Evolutionary conservation across 192 early-diverging fungal genomes (phyloP), one percentile per base, ranked within the genome.

Genomic region (Gaertneriomyces sp.): DNA sequence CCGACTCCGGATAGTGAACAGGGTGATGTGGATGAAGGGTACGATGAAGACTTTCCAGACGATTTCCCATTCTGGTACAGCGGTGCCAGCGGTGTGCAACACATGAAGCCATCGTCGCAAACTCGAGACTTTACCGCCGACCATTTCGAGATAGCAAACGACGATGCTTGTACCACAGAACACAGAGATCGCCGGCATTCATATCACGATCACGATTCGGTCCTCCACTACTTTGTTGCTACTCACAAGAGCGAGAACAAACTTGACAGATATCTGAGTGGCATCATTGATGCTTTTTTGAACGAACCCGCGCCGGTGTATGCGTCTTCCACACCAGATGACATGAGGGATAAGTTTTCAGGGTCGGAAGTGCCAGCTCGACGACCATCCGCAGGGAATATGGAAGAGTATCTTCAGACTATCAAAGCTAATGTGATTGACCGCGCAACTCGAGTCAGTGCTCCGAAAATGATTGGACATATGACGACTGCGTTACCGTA

Each of bases 401-500:
- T 17, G 33, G 64, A 79, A 53, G 69, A 80, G 42, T 84, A 84
- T 55, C 61, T 84, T 9, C 20, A 64, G 10, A 56, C 57, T n/a
- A 61, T 84, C 45, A 84, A 84, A 68, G 42, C 54, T 6, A 81
- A 76, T 53, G 74, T 83, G 5, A 76, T 84, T 59, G 79, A 84
- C 54, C 53, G 68, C 56, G 76, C 82, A 1, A 84, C 82, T 4
- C 72, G 76, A 46, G 75, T 76, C 20, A 69, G 74, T 6, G 70
- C 74, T 8, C 73, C 82, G 25, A 79, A 75, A 43, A 79, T 79
- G 77, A 80, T 84, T 53, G 82, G 82, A 6, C 82, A 84, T 54
- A 84, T 84, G 82, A 79, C 79, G 2, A 68, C 82, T 4, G 77
- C 82, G 11, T 66, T 84, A 38, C 82, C 82, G 1, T 84, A 79